Evolutionary conservation across 2,329 filamentous ascomycete species (phyloP), one percentile per base, ranked within the genome.

Genomic region (Phyllosticta citribraziliensis): DNA sequence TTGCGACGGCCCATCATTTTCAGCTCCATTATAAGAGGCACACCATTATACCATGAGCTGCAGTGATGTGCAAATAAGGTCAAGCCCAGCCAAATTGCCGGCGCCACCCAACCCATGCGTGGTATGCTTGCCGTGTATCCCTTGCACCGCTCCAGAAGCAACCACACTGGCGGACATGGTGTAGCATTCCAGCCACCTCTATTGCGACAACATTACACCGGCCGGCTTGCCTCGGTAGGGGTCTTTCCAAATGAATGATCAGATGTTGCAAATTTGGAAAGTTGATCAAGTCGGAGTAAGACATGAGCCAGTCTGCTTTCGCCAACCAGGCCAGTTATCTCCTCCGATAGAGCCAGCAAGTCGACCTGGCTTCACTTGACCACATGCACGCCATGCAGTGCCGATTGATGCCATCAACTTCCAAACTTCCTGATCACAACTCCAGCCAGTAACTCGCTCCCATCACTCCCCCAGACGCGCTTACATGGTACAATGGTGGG

Each of bases 401-500:
- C 27, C 6, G 27, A 30, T 6, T 30, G 40, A 4, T n/a, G 17
- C 40, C n/a, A 5, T 47, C 40, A 47, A n/a, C 52, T 53, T 9
- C 53, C 11, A 55, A 57, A 52, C 47, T 47, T 56, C 33, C 55
- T 50, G 14, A 57, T 47, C 12, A 47, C 55, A 5, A 63, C 58
- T 12, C 57, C 62, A 40, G 58, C 63, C 9, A 33, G 62, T 22
- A 63, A 33, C 19, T 61, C 55, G 5, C 25, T 54, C 10, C 63
- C 63, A 35, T 56, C 56, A 27, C 30, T 57, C 0, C 55, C 62
- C 63, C 63, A 64, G 30, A 64, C 55, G 17, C 63, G 40, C 22
- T 24, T 22, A 47, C 63, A 64, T 51, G 63, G 63, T 14, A 64
- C 33, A n/a, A 64, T 27, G 22, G 52, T 51, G n/a, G 59, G 35